These are phyloP conservation scores for Begonia masoniana DNA, from an alignment of 306 rosid genomes.

Conservation along the genomic window DNA sequence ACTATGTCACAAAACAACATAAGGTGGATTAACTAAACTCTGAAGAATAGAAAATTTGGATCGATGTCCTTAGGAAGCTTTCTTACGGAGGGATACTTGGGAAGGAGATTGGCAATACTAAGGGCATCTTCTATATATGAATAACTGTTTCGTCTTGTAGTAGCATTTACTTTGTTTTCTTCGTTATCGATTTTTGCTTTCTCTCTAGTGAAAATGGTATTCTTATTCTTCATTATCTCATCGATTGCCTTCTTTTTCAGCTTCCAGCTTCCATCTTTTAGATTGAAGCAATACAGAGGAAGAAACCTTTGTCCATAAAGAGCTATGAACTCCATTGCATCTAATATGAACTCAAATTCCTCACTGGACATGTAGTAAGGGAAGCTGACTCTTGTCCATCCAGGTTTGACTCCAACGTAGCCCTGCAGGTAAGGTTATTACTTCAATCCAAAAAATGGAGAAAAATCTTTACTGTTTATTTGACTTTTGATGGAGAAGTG, in stretches of 20 bases:
- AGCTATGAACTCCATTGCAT: conserved; percentile 66
- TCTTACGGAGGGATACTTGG: conserved; percentile 45
- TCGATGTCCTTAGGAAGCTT: conserved; percentile 27
- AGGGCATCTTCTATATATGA: conserved; percentile 32
- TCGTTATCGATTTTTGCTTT: background rate
- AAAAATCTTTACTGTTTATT: background rate
- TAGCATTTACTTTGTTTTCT: conserved; percentile 15
- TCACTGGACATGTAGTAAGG: conserved; percentile 67
- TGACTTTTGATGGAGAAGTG: background rate
- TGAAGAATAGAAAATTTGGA: conserved; percentile 22
- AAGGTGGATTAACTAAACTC: conserved; percentile 24
- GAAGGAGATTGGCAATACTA: conserved; percentile 35
- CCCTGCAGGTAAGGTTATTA: conserved; percentile 26
- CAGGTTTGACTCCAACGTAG: conserved; percentile 62
- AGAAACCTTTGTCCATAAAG: conserved; percentile 63
- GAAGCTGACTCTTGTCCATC: conserved; percentile 84
- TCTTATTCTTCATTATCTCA: conserved; percentile 17
- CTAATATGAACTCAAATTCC: conserved; percentile 61
- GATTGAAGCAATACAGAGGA: conserved; percentile 46
- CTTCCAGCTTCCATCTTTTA: conserved; percentile 51
- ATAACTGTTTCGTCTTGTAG: conserved; percentile 7
- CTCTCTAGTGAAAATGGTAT: background rate
- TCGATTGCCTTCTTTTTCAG: conserved; percentile 28
- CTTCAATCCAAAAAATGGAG: background rate
- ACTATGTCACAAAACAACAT: background rate